Base-by-base conservation (phyloP, 257 asterid species). In the Salvia rosmarinus region DNA sequence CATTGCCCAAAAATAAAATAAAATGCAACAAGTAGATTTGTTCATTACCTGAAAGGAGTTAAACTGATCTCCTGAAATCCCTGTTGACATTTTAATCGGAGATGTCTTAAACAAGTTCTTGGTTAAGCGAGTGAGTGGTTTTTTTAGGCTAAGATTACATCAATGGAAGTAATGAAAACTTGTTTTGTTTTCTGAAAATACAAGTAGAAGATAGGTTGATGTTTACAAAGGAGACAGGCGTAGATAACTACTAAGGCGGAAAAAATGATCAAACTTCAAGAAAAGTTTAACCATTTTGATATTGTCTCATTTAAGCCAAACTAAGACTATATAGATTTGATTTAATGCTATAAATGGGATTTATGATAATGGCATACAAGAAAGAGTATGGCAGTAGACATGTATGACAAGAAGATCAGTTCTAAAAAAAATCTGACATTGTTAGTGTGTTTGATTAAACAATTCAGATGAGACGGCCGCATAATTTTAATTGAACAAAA, bases 381-480 rank as follows among this genome's bases (percentile, higher is more conserved):
- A 42, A 44, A 46, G 14, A 13, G 4, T 42, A 25, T 25, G 40
- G 40, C 21, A 64, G 56, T 43, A 13, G 51, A 35, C 62, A 49
- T 32, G 72, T 34, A 50, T 50, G 60, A 32, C 62, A 67, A 67
- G 34, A 34, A 67, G 35, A 67, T 16, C 19, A 32, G 5, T 67
- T 16, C 4, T 25, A 23, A 47, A 21, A 14, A 25, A n/a, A 11
- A 32, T 17, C 14, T 20, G 21, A 25, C 4, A 66, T 23, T 3
- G 12, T 64, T 20, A 60, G 23, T 0, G 11, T 37, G 9, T n/a
- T n/a, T 49, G 3, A 47, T 21, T 21, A 21, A 43, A 32, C 32
- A 62, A 37, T 39, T 39, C 67, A 35, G 14, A 56, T 56, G 20
- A 13, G 64, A 32, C 12, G 21, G 21, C 21, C 30, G 1, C 2